Evolutionary conservation across 306 rosid species (phyloP).

Genomic region (Trifolium subterraneum): DNA sequence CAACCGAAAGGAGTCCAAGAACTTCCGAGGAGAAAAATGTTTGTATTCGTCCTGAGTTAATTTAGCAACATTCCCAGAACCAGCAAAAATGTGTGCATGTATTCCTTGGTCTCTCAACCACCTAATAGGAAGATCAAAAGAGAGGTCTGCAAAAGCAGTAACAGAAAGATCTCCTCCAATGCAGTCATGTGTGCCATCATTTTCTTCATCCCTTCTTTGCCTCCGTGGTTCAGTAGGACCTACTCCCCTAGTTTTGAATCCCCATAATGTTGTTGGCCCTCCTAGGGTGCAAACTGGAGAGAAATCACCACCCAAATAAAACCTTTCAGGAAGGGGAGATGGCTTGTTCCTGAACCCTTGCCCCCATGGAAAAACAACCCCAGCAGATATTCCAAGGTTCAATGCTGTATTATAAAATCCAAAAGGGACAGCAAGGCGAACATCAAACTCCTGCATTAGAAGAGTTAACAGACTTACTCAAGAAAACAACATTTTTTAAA

Average conservation of each 20-base stretch:
- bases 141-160: constrained; percentile 86
- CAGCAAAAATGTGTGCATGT: constrained; percentile 85
- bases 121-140: constrained; percentile 80
- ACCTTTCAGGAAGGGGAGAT: constrained; percentile 82
- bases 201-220: constrained; percentile 48
- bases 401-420: constrained; percentile 77
- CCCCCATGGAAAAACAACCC: constrained; percentile 82
- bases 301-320: constrained; percentile 91
- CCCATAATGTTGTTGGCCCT: constrained; percentile 85
- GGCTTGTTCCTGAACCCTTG: constrained; percentile 74
- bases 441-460: constrained; percentile 75
- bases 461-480: constrained; percentile 31
- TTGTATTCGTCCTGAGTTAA: constrained; percentile 73
- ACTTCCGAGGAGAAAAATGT: constrained; percentile 60
- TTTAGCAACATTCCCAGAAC: constrained; percentile 79
- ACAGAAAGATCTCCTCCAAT: constrained; percentile 94
- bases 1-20: constrained; percentile 69
- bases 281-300: constrained; percentile 87
- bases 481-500: not conserved
- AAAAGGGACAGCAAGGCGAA: constrained; percentile 76
- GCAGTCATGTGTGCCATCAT: constrained; percentile 62
- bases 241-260: constrained; percentile 81
- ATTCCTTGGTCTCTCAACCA: constrained; percentile 85
- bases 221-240: constrained; percentile 84
- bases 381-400: constrained; percentile 81